Evolutionary conservation across 1,139 yeast species (phyloP).

Genomic region (Arxiozyma heterogenica): DNA sequence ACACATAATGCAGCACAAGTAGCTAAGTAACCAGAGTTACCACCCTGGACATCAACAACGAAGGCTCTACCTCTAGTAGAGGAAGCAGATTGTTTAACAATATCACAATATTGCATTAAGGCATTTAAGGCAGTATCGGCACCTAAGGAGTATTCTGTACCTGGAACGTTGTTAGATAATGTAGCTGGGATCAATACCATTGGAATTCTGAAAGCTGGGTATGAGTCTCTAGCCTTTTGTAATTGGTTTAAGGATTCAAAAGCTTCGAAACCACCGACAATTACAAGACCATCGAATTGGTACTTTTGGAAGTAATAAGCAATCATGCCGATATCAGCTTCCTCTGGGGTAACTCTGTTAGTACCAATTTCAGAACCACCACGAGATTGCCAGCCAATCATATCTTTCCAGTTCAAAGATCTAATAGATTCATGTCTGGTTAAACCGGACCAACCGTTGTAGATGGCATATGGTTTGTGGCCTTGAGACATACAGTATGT

Average conservation of each 20-base stretch:
- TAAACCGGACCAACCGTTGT: conserved; percentile 89
- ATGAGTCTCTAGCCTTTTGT: conserved; percentile 57
- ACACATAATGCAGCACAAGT: conserved; percentile 80
- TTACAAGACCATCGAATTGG: conserved; percentile 72
- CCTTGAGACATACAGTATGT: conserved; percentile 86
- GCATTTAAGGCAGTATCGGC: conserved; percentile 90
- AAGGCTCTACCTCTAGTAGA: conserved; percentile 91
- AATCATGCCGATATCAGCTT: conserved; percentile 70
- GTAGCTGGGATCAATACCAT: conserved; percentile 92
- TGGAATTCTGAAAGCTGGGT: conserved; percentile 89
- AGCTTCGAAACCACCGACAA: conserved; percentile 95
- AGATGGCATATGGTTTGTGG: conserved; percentile 77
- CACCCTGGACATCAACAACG: conserved; percentile 97
- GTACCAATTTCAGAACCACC: conserved; percentile 98
- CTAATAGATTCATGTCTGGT: conserved; percentile 70
- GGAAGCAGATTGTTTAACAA: conserved; percentile 88
- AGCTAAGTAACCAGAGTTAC: conserved; percentile 89
- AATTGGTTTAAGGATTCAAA: conserved; percentile 75
- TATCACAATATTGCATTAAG: conserved; percentile 86
- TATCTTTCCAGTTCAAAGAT: conserved; percentile 73
- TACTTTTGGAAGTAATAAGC: conserved; percentile 86
- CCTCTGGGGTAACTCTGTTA: conserved; percentile 75
- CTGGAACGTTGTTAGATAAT: conserved; percentile 95
- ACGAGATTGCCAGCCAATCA: conserved; percentile 78
- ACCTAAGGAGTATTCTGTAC: conserved; percentile 90